A percentile compares a stretch with the other conserved stretches of the same genome.
Conservation (phyloP, 2,329 filamentous ascomycete species). For the Phaeosphaeriaceae sp. region DNA sequence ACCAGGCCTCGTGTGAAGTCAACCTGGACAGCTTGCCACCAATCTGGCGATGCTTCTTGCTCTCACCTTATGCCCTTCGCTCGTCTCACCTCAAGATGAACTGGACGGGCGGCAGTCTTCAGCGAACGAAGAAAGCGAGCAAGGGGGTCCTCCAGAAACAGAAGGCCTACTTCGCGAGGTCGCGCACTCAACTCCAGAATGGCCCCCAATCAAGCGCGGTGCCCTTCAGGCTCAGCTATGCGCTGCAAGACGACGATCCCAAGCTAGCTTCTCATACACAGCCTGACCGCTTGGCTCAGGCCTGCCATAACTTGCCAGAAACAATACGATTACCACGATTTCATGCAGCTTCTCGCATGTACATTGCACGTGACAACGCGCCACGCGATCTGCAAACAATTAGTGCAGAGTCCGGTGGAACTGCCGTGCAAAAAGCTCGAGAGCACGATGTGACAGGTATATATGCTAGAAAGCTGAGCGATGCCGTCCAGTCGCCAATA, state of each 20-base stretch:
- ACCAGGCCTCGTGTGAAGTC: not conserved
- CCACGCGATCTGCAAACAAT: not conserved
- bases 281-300: constrained; percentile 4
- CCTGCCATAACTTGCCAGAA: constrained; percentile 17
- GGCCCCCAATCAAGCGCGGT: constrained; percentile 11
- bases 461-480: not conserved
- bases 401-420: not conserved
- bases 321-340: not conserved
- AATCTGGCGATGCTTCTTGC: not conserved
- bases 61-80: not conserved
- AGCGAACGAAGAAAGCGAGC: constrained; percentile 46
- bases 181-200: constrained; percentile 42
- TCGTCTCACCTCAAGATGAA: constrained; percentile 47
- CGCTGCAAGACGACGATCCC: constrained; percentile 17
- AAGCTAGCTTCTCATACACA: constrained; percentile 12
- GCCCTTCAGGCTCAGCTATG: constrained; percentile 34
- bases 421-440: not conserved
- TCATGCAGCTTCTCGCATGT: not conserved
- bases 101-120: constrained; percentile 57
- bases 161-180: constrained; percentile 56
- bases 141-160: constrained; percentile 50
- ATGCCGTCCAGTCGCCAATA: not conserved
- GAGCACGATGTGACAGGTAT: not conserved
- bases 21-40: not conserved
- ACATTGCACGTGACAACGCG: not conserved